Conservation (phyloP, 352 stramenopile genomes). For the Phytophthora fragariae region DNA sequence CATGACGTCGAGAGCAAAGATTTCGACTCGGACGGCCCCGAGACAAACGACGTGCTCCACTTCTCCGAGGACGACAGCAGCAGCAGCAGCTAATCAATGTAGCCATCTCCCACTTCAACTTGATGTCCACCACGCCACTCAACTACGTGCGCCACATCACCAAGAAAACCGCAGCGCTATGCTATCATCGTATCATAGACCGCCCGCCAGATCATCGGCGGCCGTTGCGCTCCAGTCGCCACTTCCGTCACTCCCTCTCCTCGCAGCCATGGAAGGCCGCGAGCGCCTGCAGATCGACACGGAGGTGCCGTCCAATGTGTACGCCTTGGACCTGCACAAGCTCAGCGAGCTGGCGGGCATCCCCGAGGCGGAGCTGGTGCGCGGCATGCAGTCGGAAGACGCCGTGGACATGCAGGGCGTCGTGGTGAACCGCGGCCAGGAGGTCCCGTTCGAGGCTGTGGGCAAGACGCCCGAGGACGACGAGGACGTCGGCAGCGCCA, state of each 20-base stretch:
- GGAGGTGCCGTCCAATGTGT: slow-evolving; percentile 84
- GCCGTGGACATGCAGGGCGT: slow-evolving; percentile 86
- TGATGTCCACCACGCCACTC: slow-evolving; percentile 5
- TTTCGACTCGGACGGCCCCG: neutral
- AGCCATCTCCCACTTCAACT: slow-evolving; percentile 26
- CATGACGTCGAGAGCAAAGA: slow-evolving; percentile 13
- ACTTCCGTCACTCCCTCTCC: neutral
- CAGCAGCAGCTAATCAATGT: neutral
- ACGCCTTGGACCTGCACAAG: slow-evolving; percentile 73
- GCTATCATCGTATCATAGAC: too few species aligned
- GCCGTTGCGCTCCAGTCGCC: slow-evolving; percentile 9
- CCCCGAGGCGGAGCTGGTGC: slow-evolving; percentile 71
- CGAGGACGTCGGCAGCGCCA: slow-evolving; percentile 3
- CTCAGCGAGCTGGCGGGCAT: slow-evolving; percentile 72
- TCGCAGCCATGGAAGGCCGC: slow-evolving; percentile 41
- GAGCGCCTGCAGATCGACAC: slow-evolving; percentile 68
- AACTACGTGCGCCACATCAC: neutral
- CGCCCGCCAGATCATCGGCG: slow-evolving; percentile 18
- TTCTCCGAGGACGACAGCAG: slow-evolving; percentile 15
- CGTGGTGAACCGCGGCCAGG: slow-evolving; percentile 77
- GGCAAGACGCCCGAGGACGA: slow-evolving; percentile 54
- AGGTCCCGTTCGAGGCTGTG: slow-evolving; percentile 83
- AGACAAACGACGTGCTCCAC: slow-evolving; percentile 9
- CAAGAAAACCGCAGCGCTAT: too few species aligned
- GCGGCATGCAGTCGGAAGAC: slow-evolving; percentile 76